Evolutionary conservation across 2,329 filamentous ascomycete genomes (phyloP), one percentile per base, ranked within the genome.

Genomic region (Neofusicoccum ribis): DNA sequence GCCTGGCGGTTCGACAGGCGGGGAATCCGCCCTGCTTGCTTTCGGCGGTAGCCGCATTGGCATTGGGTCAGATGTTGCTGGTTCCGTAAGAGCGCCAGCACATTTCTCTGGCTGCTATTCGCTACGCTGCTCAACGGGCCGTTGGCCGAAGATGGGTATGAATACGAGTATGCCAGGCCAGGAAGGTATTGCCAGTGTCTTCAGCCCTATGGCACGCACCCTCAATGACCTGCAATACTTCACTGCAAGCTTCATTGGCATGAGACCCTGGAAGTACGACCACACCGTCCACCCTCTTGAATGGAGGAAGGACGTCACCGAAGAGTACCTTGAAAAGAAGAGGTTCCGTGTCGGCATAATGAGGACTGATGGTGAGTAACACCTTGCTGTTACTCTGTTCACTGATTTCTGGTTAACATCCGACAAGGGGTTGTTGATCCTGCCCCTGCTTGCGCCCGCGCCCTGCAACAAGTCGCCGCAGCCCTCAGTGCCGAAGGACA

Each of bases 21-120:
- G 91, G 67, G 94, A 97, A 78, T 86, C 86, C 5, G 93, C 93
- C 0, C 81, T 97, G 3, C 82, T 97, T 3, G 93, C 93, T 1
- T 85, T 92, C 54, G 91, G 91, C 39, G 89, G 89, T 43, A 92
- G 92, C 51, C 85, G 93, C 44, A 96, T 97, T 67, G 93, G 93
- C 46, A 90, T 97, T 69, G 94, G 93, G 9, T 93, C 90, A 54
- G 93, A 97, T 76, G 93, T 97, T 15, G 93, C 93, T 14, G 93
- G 94, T 36, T 95, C 91, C 15, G 93, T 97, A 5, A 86, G 93
- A 61, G 89, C 86, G 1, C 94, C 93, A 0, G 94, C 93, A 5
- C 92, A 96, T 71, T 97, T 93, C 81, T 91, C 91, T 2, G 93
- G 93, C 8, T 92, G 94, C 74, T 97, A 96, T 77, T 90, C 90